phyloP scores from a whole-genome alignment of 2,329 filamentous ascomycete species.

The Thielaviopsis populi region DNA sequence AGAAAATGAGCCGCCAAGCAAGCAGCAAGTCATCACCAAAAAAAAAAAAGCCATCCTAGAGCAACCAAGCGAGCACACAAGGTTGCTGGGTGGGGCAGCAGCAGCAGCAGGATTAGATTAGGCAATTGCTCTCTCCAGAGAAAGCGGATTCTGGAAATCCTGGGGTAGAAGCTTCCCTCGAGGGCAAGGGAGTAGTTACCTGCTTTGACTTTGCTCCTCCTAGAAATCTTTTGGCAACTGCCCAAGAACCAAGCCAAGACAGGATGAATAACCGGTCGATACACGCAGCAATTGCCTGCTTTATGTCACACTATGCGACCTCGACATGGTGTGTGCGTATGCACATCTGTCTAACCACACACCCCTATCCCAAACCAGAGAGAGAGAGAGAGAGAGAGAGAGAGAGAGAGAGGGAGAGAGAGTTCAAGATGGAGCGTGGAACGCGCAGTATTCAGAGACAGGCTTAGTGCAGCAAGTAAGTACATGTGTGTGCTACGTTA shows the following conservation, averaged over 20 bases:
- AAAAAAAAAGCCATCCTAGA: background rate
- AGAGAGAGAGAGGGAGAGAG: no score
- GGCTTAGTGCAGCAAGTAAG: background rate
- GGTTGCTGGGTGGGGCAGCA: background rate
- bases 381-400: no score
- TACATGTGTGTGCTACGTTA: background rate
- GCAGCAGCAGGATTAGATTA: no score
- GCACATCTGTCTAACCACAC: background rate
- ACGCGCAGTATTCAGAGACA: background rate
- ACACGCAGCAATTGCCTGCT: background rate
- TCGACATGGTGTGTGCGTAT: background rate
- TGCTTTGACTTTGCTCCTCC: background rate
- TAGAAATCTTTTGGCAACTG: background rate
- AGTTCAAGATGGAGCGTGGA: background rate
- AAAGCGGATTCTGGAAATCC: background rate
- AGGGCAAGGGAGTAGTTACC: background rate
- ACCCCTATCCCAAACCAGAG: background rate
- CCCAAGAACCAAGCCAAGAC: background rate
- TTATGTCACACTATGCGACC: background rate
- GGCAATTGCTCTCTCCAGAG: background rate
- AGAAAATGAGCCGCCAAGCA: background rate
- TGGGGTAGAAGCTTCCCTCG: background rate
- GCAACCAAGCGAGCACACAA: background rate
- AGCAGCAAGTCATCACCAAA: background rate
- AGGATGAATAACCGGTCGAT: background rate